A percentile compares a stretch with the other conserved stretches of the same genome.
Evolutionary conservation across 441 rosid genomes (phyloP).

Genomic region (Syzygium syzygioides): DNA sequence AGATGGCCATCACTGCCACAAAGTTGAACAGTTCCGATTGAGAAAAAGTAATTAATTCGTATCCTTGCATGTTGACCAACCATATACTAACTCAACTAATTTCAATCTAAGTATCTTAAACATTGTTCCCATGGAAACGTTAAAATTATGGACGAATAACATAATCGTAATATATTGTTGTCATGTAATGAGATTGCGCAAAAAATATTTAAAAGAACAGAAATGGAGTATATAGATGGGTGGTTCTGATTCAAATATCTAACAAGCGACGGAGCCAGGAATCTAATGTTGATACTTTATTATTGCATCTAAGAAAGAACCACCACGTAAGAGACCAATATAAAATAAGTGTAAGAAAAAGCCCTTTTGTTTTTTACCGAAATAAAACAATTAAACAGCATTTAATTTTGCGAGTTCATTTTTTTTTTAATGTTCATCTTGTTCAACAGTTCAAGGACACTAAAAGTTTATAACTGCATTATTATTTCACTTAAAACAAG

Average conservation of each 20-base stretch:
- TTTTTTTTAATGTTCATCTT: neutral
- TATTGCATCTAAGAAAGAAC: neutral
- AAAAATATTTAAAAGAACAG: neutral
- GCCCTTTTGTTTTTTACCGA: too few species aligned
- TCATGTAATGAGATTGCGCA: neutral
- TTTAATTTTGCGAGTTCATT: neutral
- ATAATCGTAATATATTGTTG: neutral
- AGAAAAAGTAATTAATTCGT: neutral
- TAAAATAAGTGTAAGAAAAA: too few species aligned
- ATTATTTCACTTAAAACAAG: too few species aligned
- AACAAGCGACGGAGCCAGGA: neutral
- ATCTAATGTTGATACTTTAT: neutral
- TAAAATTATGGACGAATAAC: neutral
- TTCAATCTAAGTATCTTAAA: neutral
- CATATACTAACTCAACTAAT: neutral
- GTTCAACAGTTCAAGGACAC: neutral
- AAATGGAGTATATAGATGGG: neutral
- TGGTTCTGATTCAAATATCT: rapidly evolving
- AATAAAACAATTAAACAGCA: neutral
- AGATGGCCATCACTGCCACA: neutral
- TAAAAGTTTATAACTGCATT: too few species aligned
- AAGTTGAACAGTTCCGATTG: neutral
- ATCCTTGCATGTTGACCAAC: neutral
- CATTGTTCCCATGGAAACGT: neutral
- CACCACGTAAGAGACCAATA: neutral